Evolutionary conservation across 768 basidiomycete species (phyloP), one percentile per base, ranked within the genome.

Genomic region (Suillus discolor): DNA sequence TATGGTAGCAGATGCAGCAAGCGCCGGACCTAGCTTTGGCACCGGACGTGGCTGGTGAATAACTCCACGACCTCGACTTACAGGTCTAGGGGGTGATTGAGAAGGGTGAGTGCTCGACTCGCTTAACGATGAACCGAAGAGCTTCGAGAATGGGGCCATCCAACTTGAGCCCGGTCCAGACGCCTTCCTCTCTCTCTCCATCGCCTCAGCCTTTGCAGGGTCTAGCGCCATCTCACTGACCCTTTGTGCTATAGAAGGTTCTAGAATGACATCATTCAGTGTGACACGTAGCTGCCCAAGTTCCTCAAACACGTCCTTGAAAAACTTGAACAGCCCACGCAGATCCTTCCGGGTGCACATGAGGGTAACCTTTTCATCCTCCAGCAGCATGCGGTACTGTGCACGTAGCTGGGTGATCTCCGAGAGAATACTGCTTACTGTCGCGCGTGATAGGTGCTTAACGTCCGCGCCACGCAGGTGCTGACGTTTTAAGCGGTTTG

Each of bases 401-500:
- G 78, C 72, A 2, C 95, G 88, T n/a, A 97, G 80, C 15, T 82
- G 82, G 12, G 82, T 81, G 13, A 88, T 82, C 61, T 99, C 97
- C 31, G 83, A 78, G 16, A 94, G 72, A 60, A 99, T 87, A 61
- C 84, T 83, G 65, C 85, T 84, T 65, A 99, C 83, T 0, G 95
- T 97, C 31, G 85, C 86, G 54, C 90, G 88, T 0, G 95, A 96
- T 20, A 99, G 83, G 74, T 97, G 91, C 38, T 88, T 86, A 38
- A 98, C 85, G 69, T 97, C 95, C 11, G 94, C 91, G 28, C 90
- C 91, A 65, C 86, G 86, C 23, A 99, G 83, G 71, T 96, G 88
- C 70, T 98, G 96, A 64, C 95, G 90, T 77, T 94, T 96, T 34
- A 99, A 81, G 34, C 97, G 89, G 68, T 92, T 92, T 39, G 93